Evolutionary conservation across 2,329 filamentous ascomycete genomes (phyloP).

Genomic region (Teratosphaeriaceae sp.): DNA sequence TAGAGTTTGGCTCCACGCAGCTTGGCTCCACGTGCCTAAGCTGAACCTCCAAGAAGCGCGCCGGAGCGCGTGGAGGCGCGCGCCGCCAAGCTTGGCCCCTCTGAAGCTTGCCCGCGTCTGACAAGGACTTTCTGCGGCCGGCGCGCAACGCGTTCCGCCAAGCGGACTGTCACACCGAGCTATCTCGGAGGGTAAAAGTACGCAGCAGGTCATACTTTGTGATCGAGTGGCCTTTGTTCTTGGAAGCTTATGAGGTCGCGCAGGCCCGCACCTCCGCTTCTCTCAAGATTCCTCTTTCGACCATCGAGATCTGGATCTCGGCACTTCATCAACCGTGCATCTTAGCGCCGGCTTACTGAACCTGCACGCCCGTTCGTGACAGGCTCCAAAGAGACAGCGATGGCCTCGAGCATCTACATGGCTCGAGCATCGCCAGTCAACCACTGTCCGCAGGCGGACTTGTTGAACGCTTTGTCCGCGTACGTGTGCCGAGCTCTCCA

Average conservation of each 20-base stretch:
- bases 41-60: not conserved
- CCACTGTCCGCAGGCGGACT: constrained; percentile 11
- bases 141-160: constrained; percentile 1
- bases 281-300: not conserved
- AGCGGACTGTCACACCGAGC: not conserved
- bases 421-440: constrained; percentile 1
- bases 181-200: no score
- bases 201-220: not conserved
- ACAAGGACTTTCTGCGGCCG: constrained; percentile 1
- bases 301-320: not conserved
- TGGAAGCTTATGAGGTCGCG: not conserved
- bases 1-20: no score
- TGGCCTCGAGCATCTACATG: not conserved
- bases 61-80: not conserved
- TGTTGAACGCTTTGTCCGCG: constrained; percentile 43
- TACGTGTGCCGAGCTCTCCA: constrained; percentile 23
- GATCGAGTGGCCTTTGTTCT: not conserved
- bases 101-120: not conserved
- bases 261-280: not conserved
- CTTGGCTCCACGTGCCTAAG: not conserved
- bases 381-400: not conserved
- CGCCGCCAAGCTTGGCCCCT: not conserved
- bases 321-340: not conserved
- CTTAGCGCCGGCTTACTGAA: not conserved
- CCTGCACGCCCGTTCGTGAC: not conserved